Base-by-base conservation (phyloP, 495 filamentous ascomycete species). In the Aspergillus taichungensis region DNA sequence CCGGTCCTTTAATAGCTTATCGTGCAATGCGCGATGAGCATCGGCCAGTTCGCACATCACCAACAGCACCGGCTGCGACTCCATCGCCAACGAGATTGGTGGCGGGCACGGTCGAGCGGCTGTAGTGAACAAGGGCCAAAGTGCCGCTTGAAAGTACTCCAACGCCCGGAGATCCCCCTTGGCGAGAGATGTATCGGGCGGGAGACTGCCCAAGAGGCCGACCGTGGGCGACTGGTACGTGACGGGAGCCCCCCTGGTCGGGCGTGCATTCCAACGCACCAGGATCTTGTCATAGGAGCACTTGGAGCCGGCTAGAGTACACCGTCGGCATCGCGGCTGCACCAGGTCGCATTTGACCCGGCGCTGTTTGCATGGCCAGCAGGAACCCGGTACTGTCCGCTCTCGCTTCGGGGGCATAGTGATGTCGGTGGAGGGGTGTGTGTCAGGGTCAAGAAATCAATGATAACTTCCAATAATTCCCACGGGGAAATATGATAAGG, bases 311-410 rank as follows among this genome's bases (percentile, higher is more conserved):
- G 60, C 55, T 35, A 59, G 50, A 10, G 50, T 43, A 46, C 64
- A 67, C 40, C 60, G 60, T 3, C 53, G 57, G 45, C 64, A 67
- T 12, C 43, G 46, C 24, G 59, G 55, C 27, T 39, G 14, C 11
- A 39, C 13, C 31, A 67, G 49, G 34, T 67, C 63, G 46, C 63
- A 67, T 46, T 65, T 63, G 18, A 65, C 60, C 24, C 63, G 46
- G 18, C 63, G 57, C 28, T 67, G 57, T 42, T 67, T 67, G 51
- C 63, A 67, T 33, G 57, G 52, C 62, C 62, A 65, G 29, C 62
- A 67, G 6, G 63, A 65, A 13, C 63, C 64, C 36, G 63, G 58
- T 37, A 67, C 61, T 6, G 59, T 67, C 36, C 62, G 55, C 37
- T 64, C 53, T 42, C 62, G 56, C 41, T 56, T 59, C 7, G 46